Percentiles rank a stretch among this genome's conserved stretches.
These are phyloP conservation scores for Truncatella angustata DNA, from an alignment of 2,329 filamentous ascomycete genomes.

Conservation along the genomic window DNA sequence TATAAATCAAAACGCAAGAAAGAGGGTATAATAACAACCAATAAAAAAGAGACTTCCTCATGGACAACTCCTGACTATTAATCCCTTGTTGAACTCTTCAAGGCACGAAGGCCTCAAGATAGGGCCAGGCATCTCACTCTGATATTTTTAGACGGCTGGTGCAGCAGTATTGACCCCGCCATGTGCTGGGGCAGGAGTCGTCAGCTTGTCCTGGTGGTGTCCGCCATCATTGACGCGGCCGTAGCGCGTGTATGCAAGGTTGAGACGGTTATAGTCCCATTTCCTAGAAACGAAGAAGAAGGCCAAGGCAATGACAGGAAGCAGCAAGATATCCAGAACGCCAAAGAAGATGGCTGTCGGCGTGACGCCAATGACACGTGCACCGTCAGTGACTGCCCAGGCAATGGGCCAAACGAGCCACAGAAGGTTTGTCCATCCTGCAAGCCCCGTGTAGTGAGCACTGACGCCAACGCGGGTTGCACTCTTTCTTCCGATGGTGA, in stretches of 20 bases:
- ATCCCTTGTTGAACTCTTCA: not conserved
- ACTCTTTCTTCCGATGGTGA: constrained; percentile 34
- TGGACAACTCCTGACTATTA: no score
- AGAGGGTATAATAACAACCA: no score
- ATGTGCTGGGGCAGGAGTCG: constrained; percentile 16
- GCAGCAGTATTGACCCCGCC: not conserved
- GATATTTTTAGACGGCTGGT: not conserved
- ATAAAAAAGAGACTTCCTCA: no score
- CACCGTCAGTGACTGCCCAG: constrained; percentile 51
- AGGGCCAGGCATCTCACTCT: no score
- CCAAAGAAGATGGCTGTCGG: constrained; percentile 50
- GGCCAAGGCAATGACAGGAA: constrained; percentile 41
- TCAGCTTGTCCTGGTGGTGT: constrained; percentile 49
- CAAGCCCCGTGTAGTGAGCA: constrained; percentile 43
- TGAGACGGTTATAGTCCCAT: constrained; percentile 52
- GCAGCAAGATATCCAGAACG: constrained; percentile 48
- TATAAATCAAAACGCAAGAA: not conserved
- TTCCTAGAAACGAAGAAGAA: constrained; percentile 42
- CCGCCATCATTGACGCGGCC: constrained; percentile 44
- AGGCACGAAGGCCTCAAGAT: no score
- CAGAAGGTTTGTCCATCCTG: constrained; percentile 47
- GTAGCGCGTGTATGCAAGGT: constrained; percentile 51
- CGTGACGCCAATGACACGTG: constrained; percentile 47
- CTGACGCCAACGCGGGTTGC: constrained; percentile 40
- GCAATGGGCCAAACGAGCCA: constrained; percentile 56